Conservation (phyloP, 129 eudicot genomes). For the Erigeron canadensis region DNA sequence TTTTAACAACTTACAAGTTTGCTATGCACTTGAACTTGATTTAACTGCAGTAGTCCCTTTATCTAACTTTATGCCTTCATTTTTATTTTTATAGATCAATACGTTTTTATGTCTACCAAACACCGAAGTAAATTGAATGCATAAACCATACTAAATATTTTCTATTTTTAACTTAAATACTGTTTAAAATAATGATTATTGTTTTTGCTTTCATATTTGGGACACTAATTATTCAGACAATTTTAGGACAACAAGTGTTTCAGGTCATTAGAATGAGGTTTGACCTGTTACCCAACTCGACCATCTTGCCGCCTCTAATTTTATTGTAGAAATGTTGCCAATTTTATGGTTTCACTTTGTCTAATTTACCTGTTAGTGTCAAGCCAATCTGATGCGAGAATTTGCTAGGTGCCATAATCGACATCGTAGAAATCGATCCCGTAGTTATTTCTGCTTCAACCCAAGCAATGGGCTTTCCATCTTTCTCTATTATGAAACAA, state of each 20-base stretch:
- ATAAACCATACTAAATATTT: no score
- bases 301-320: background rate
- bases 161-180: no score
- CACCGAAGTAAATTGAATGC: no score
- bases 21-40: background rate
- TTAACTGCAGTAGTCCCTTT: slow-evolving; percentile 1
- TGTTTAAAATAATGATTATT: no score
- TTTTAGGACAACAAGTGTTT: background rate
- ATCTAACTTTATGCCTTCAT: background rate
- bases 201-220: no score
- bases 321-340: background rate
- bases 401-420: slow-evolving; percentile 58
- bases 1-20: slow-evolving; percentile 6
- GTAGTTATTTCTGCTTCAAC: slow-evolving; percentile 76
- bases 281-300: background rate
- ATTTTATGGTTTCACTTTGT: background rate
- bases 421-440: slow-evolving; percentile 87
- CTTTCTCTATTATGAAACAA: slow-evolving; percentile 52
- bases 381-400: slow-evolving; percentile 6
- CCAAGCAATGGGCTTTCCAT: slow-evolving; percentile 91
- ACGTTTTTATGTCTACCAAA: no score
- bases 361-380: background rate
- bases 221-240: no score
- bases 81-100: background rate
- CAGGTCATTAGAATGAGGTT: no score